Conservation (phyloP, 2,329 filamentous ascomycete species). For the Karstenula rhodostoma region DNA sequence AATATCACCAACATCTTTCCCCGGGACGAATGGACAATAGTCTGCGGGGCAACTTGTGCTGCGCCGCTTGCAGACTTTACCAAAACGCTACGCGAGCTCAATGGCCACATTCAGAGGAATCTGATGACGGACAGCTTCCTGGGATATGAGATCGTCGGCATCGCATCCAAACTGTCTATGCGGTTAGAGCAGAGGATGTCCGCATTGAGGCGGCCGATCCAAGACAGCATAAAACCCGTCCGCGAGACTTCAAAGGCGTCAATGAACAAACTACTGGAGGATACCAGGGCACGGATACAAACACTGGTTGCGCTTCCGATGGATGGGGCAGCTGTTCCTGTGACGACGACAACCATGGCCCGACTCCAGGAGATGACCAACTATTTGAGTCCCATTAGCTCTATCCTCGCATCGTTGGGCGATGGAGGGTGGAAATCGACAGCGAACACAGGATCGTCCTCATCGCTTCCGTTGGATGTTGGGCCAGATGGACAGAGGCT, state of each 20-base stretch:
- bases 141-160: slow-evolving; percentile 93
- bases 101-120: slow-evolving; percentile 86
- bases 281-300: slow-evolving; percentile 75
- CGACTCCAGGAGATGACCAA: slow-evolving; percentile 86
- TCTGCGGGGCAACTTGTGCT: slow-evolving; percentile 82
- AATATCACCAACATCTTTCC: slow-evolving; percentile 88
- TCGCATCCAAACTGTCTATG: slow-evolving; percentile 80
- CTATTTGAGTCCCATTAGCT: slow-evolving; percentile 85
- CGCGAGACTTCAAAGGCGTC: slow-evolving; percentile 91
- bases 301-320: slow-evolving; percentile 72
- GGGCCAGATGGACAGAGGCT: slow-evolving; percentile 80
- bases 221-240: slow-evolving; percentile 86
- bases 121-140: slow-evolving; percentile 91
- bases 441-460: slow-evolving; percentile 64
- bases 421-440: slow-evolving; percentile 81
- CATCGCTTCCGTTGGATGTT: slow-evolving; percentile 76
- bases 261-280: slow-evolving; percentile 81
- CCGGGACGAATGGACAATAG: slow-evolving; percentile 81
- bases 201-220: slow-evolving; percentile 82
- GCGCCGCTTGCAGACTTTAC: slow-evolving; percentile 81
- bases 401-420: slow-evolving; percentile 89
- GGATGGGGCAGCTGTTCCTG: slow-evolving; percentile 79
- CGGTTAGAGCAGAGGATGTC: slow-evolving; percentile 83
- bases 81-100: slow-evolving; percentile 86
- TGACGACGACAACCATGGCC: slow-evolving; percentile 85